Evolutionary conservation across 768 basidiomycete genomes (phyloP).

Genomic region (Lentinula guzmanii): DNA sequence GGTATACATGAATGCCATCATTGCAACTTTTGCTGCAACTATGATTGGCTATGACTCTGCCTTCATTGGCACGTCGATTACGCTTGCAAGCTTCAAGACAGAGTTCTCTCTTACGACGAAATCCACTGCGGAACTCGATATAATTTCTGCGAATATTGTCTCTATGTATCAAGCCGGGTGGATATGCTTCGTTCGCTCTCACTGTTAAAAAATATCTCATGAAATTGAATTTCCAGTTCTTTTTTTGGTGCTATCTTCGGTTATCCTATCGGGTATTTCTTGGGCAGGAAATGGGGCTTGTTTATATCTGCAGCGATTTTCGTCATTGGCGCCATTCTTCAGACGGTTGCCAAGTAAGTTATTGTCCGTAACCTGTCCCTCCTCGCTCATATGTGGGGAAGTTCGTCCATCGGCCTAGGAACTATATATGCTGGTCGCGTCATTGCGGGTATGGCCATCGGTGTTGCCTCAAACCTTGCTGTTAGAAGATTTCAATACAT

Average conservation of each 20-base stretch:
- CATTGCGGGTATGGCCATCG: conserved; percentile 35
- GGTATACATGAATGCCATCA: conserved; percentile 27
- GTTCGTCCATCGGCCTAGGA: conserved; percentile 25
- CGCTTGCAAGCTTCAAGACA: conserved; percentile 31
- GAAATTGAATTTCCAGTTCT: conserved; percentile 14
- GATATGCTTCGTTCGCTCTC: background rate
- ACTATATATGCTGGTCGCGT: conserved; percentile 37
- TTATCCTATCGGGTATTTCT: conserved; percentile 30
- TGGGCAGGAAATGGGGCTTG: conserved; percentile 30
- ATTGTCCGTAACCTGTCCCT: background rate
- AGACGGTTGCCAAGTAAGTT: conserved; percentile 24
- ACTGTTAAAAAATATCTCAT: background rate
- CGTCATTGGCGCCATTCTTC: conserved; percentile 31
- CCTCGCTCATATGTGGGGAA: background rate
- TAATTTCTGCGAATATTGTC: conserved; percentile 38
- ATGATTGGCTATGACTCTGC: conserved; percentile 29
- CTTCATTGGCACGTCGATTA: conserved; percentile 5
- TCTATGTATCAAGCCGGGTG: conserved; percentile 40
- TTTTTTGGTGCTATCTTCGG: conserved; percentile 35
- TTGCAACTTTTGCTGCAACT: conserved; percentile 30
- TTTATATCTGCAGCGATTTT: conserved; percentile 29
- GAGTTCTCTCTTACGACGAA: conserved; percentile 34
- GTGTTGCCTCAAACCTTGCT: conserved; percentile 28
- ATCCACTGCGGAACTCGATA: conserved; percentile 21
- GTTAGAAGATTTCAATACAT: conserved; percentile 11